A percentile compares a stretch with the other conserved stretches of the same genome.
Evolutionary conservation across 306 rosid genomes (phyloP).

Genomic region (Biancaea sappan): DNA sequence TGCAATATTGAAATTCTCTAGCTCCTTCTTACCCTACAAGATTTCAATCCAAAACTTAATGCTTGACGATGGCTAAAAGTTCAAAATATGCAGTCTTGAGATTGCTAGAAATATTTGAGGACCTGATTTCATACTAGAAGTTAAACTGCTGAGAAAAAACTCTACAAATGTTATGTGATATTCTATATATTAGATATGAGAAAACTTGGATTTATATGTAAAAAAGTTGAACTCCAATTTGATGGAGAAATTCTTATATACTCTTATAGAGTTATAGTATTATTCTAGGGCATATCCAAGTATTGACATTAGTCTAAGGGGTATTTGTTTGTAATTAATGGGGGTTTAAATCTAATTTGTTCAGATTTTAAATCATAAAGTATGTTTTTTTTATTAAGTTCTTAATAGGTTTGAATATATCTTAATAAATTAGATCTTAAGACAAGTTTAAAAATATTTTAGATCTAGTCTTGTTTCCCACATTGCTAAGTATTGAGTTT

Average conservation of each 20-base stretch:
- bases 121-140: background rate
- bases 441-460: too few species aligned
- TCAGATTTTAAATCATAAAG: too few species aligned
- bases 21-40: slow-evolving; percentile 41
- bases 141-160: background rate
- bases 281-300: background rate
- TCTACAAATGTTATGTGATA: background rate
- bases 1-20: slow-evolving; percentile 59
- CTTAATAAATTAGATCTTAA: too few species aligned
- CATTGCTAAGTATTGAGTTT: too few species aligned
- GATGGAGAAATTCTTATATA: background rate
- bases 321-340: too few species aligned
- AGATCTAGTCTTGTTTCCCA: too few species aligned
- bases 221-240: background rate
- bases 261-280: background rate
- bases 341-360: too few species aligned
- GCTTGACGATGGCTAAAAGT: background rate
- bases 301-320: background rate
- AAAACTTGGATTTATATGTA: background rate
- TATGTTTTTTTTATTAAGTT: too few species aligned
- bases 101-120: background rate
- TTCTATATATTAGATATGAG: background rate
- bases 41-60: slow-evolving; percentile 14
- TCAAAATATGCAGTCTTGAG: background rate
- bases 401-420: too few species aligned